A percentile compares a stretch with the other conserved stretches of the same genome.
These are phyloP conservation scores for Fusarium lyarnte DNA, from an alignment of 2,329 filamentous ascomycete genomes.

Conservation along the genomic window DNA sequence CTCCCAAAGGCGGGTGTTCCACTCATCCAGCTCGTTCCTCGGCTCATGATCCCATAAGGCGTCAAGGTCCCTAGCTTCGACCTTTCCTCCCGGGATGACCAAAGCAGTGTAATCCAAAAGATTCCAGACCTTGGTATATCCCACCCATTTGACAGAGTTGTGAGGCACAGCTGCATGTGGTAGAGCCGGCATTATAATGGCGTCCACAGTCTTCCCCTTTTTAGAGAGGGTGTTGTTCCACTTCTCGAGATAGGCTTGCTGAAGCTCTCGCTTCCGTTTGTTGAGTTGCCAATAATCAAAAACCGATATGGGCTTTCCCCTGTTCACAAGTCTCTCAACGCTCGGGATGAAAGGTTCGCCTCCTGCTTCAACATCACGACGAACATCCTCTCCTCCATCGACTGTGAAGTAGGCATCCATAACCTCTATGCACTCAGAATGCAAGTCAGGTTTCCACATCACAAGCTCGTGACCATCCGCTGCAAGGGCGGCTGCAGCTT, in stretches of 20 bases:
- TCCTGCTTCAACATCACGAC: slow-evolving; percentile 60
- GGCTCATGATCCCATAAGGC: background rate
- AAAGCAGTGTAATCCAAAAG: slow-evolving; percentile 44
- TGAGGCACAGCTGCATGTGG: slow-evolving; percentile 66
- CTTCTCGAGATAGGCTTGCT: slow-evolving; percentile 62
- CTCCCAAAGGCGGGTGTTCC: slow-evolving; percentile 22
- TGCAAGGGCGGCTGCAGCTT: slow-evolving; percentile 50
- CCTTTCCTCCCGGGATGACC: slow-evolving; percentile 36
- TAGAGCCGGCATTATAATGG: slow-evolving; percentile 67
- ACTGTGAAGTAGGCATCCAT: slow-evolving; percentile 71
- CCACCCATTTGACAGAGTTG: slow-evolving; percentile 55
- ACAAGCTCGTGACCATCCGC: slow-evolving; percentile 64
- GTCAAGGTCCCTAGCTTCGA: background rate
- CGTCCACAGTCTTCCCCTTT: slow-evolving; percentile 61
- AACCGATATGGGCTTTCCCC: slow-evolving; percentile 64
- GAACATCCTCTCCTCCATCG: slow-evolving; percentile 72
- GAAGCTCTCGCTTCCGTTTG: slow-evolving; percentile 58
- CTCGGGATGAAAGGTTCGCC: slow-evolving; percentile 70
- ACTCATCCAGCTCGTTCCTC: slow-evolving; percentile 8
- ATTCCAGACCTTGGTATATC: slow-evolving; percentile 51
- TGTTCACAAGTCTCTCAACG: slow-evolving; percentile 65
- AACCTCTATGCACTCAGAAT: slow-evolving; percentile 64
- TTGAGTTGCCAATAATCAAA: slow-evolving; percentile 76
- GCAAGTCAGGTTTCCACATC: slow-evolving; percentile 60
- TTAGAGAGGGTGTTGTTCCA: slow-evolving; percentile 60